Percentiles rank a stretch among this genome's conserved stretches.
phyloP scores from a whole-genome alignment of 2,329 filamentous ascomycete genomes.

The Xylariaceae sp. region DNA sequence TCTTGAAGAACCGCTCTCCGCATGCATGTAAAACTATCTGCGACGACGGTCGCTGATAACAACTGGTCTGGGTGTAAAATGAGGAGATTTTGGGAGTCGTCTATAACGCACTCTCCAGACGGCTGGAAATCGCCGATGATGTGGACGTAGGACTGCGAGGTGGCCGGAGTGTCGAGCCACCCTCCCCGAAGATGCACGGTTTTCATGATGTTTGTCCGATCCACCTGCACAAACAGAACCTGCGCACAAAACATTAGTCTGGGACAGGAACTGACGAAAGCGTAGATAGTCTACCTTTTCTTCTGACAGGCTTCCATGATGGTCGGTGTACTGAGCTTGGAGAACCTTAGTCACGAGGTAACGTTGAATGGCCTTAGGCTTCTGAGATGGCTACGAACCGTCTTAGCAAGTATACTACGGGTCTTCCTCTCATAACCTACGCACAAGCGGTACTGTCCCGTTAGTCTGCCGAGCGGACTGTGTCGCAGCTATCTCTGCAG shows the following conservation, averaged over 20 bases:
- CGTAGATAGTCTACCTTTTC: constrained; percentile 64
- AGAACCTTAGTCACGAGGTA: constrained; percentile 77
- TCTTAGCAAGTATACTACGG: constrained; percentile 56
- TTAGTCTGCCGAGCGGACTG: constrained; percentile 50
- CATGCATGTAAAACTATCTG: constrained; percentile 92
- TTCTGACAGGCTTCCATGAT: constrained; percentile 54
- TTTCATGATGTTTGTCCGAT: constrained; percentile 63
- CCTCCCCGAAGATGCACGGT: constrained; percentile 77
- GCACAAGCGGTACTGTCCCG: constrained; percentile 47
- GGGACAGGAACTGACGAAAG: not conserved
- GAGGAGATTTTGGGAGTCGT: constrained; percentile 79
- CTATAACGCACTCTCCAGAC: constrained; percentile 73
- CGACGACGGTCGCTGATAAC: constrained; percentile 89
- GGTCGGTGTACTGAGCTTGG: constrained; percentile 65
- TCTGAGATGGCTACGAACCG: constrained; percentile 62
- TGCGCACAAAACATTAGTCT: constrained; percentile 36
- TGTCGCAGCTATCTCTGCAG: constrained; percentile 69
- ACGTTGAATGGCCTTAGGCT: constrained; percentile 75
- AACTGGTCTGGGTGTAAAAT: constrained; percentile 94
- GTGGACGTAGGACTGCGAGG: constrained; percentile 75
- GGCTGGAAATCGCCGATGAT: constrained; percentile 75
- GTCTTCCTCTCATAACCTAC: constrained; percentile 39
- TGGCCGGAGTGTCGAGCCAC: constrained; percentile 80
- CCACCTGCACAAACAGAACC: constrained; percentile 79
- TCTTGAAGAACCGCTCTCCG: constrained; percentile 92